Evolutionary conservation across 495 filamentous ascomycete species (phyloP), one percentile per base, ranked within the genome.

Genomic region (Astrothelium macrocarpum): DNA sequence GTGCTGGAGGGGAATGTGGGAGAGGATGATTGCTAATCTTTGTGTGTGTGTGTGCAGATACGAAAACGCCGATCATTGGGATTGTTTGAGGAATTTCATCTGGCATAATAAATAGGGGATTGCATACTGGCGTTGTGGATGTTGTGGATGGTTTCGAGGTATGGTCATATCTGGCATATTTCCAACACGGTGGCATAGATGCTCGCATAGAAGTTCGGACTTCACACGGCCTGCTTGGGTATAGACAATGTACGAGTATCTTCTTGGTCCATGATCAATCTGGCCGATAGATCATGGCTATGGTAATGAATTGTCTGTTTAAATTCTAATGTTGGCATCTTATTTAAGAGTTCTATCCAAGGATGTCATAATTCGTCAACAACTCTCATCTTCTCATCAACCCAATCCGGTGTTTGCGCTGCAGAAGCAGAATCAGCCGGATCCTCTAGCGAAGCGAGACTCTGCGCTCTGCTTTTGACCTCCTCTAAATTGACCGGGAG

Each of bases 41-140:
- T 59, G n/a, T n/a, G n/a, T n/a, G n/a, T n/a, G n/a, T 62, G 65
- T 32, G 26, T 32, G 31, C 26, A 88, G 85, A 67, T 88, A 88
- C 63, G 73, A 79, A 39, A 81, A 95, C 67, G 85, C 87, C 26
- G 89, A 96, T 65, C 80, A 87, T 62, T 96, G 91, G 91, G 87
- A 92, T 67, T 85, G 83, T 43, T 78, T 94, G 71, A 78, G 86
- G 69, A 95, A 82, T 63, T 86, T 95, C 65, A 67, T 94, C 23
- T 82, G 89, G 75, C 86, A 93, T 75, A 95, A 95, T 73, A 91
- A 91, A 82, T 96, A 71, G 67, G n/a, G 0, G 0, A n/a, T 25
- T 59, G 46, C 49, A 29, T 28, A 56, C 29, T 5, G 49, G 20
- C 12, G 20, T 23, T 49, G 20, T 16, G 45, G 20, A 9, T 1